These are phyloP conservation scores for Phytophthora sojae DNA, from an alignment of 352 stramenopile species.

Conservation along the genomic window DNA sequence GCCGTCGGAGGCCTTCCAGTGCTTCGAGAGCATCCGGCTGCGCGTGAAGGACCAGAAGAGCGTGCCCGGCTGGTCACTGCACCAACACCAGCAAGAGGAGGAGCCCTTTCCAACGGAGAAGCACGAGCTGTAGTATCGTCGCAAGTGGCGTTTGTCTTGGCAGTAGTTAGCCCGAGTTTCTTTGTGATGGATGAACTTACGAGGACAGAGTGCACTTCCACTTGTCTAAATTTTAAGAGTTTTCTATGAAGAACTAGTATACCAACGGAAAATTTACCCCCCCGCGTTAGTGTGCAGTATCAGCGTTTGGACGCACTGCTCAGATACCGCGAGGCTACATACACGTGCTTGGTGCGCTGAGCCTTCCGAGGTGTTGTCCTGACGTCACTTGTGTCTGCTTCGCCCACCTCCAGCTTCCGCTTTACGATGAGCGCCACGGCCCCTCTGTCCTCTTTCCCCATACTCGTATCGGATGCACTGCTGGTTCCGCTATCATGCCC, in stretches of 20 bases:
- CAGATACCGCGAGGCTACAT: constrained; percentile 57
- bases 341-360: constrained; percentile 49
- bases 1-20: constrained; percentile 55
- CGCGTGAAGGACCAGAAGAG: constrained; percentile 88
- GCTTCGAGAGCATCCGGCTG: constrained; percentile 77
- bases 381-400: constrained; percentile 19
- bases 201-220: constrained; percentile 30
- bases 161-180: constrained; percentile 29
- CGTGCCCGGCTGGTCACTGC: constrained; percentile 82
- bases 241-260: constrained; percentile 40
- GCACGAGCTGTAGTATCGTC: constrained; percentile 45
- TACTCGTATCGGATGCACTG: constrained; percentile 20
- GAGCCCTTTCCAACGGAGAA: constrained; percentile 31
- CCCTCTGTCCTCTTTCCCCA: constrained; percentile 21
- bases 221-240: constrained; percentile 24
- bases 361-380: constrained; percentile 39
- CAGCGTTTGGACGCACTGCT: constrained; percentile 44
- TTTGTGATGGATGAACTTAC: constrained; percentile 26
- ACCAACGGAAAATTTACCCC: constrained; percentile 23
- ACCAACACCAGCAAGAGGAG: constrained; percentile 39
- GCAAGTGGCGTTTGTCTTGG: constrained; percentile 17
- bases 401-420: constrained; percentile 20
- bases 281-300: constrained; percentile 11
- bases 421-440: constrained; percentile 22
- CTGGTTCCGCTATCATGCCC: constrained; percentile 14